These are phyloP conservation scores for Pseudopithomyces maydicus DNA, from an alignment of 2,329 filamentous ascomycete genomes.

Conservation along the genomic window DNA sequence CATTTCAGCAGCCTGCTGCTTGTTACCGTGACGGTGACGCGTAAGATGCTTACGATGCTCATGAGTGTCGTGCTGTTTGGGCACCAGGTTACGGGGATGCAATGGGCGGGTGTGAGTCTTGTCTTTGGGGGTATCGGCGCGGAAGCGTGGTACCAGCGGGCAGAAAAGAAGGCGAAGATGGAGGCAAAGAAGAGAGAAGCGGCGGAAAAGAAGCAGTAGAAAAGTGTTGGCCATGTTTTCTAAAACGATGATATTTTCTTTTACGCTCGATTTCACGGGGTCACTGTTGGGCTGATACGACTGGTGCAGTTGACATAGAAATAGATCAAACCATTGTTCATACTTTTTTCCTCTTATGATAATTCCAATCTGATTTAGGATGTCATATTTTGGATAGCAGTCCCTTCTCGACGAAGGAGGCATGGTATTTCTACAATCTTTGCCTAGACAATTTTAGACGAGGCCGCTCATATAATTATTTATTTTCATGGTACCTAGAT, in stretches of 20 bases:
- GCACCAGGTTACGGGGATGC: slow-evolving; percentile 82
- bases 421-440: too few species aligned
- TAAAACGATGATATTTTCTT: not conserved
- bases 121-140: slow-evolving; percentile 96
- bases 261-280: not conserved
- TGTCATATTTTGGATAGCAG: too few species aligned
- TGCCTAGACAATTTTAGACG: too few species aligned
- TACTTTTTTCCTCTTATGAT: too few species aligned
- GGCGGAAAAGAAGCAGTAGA: slow-evolving; percentile 20
- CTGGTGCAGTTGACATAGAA: too few species aligned
- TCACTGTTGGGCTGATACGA: too few species aligned
- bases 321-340: too few species aligned
- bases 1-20: slow-evolving; percentile 90
- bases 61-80: slow-evolving; percentile 94
- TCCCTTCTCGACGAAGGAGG: too few species aligned
- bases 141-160: slow-evolving; percentile 79
- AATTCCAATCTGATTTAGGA: too few species aligned
- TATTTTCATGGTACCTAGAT: too few species aligned
- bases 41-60: slow-evolving; percentile 99
- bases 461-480: too few species aligned
- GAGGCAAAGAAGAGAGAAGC: slow-evolving; percentile 55
- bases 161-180: slow-evolving; percentile 84
- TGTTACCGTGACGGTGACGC: slow-evolving; percentile 94
- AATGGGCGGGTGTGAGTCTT: slow-evolving; percentile 89
- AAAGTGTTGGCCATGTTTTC: not conserved